Evolutionary conservation across 163 green algal genomes (phyloP).

Genomic region (Chlamydomonas reinhardtii): DNA sequence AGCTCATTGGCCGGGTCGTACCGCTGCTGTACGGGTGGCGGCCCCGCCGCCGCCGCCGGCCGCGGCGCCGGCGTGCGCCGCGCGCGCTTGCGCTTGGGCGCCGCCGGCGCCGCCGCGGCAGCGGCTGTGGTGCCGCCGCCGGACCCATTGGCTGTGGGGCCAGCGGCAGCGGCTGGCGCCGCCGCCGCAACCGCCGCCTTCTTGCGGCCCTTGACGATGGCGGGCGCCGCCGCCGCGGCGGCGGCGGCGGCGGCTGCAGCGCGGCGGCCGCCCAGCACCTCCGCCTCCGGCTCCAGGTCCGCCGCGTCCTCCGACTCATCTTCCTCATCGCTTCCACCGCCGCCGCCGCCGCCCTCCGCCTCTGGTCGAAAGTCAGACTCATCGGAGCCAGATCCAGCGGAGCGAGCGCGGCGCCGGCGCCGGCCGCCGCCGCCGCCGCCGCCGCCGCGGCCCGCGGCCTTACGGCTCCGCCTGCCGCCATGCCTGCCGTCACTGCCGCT

Average conservation of each 20-base stretch:
- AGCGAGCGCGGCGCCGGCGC: not conserved
- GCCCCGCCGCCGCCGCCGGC: not conserved
- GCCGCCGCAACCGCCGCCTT: not conserved
- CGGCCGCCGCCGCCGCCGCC: not conserved
- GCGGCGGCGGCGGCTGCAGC: not conserved
- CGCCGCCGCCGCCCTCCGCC: not conserved
- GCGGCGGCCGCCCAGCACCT: not conserved
- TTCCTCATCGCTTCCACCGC: not conserved
- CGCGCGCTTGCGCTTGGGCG: slow-evolving; percentile 23
- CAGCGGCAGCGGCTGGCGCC: not conserved
- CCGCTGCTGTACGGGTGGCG: not conserved
- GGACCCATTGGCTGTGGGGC: not conserved
- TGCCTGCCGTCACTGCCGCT: not conserved
- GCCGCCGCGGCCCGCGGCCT: not conserved
- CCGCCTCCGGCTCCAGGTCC: slow-evolving; percentile 30
- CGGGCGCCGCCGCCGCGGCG: not conserved
- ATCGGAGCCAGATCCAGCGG: not conserved
- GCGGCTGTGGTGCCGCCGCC: not conserved
- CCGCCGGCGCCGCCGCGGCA: not conserved
- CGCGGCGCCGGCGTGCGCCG: not conserved
- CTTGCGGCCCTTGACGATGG: not conserved
- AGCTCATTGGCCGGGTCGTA: not conserved
- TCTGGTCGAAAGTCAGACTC: slow-evolving; percentile 29
- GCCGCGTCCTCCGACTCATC: not conserved
- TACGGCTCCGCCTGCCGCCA: too few relatives aligned